These are phyloP conservation scores for Candida sp. DNA, from an alignment of 1,139 yeast genomes.

Conservation along the genomic window DNA sequence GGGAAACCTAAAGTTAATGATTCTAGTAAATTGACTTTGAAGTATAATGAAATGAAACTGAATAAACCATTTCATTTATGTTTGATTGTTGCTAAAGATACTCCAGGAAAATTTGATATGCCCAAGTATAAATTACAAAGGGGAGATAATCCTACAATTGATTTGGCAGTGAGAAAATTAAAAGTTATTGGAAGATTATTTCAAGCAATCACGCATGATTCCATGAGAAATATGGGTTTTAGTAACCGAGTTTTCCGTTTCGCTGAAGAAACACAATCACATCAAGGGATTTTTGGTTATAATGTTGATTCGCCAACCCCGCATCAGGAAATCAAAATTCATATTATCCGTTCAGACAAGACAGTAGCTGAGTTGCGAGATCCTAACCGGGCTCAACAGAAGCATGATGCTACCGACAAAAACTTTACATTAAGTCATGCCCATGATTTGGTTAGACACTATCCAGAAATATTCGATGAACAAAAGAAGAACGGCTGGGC, in stretches of 20 bases:
- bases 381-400: conserved; percentile 86
- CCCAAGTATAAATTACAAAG: conserved; percentile 51
- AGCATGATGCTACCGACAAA: conserved; percentile 61
- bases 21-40: conserved; percentile 26
- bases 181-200: conserved; percentile 85
- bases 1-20: conserved; percentile 21
- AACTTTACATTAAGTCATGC: conserved; percentile 84
- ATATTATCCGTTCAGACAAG: conserved; percentile 63
- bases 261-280: conserved; percentile 53
- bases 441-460: conserved; percentile 54
- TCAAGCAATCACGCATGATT: conserved; percentile 94
- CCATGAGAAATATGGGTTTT: conserved; percentile 76
- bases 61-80: conserved; percentile 84
- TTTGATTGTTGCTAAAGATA: conserved; percentile 73
- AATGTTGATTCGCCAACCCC: conserved; percentile 27
- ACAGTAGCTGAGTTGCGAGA: conserved; percentile 72
- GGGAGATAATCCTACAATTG: conserved; percentile 68
- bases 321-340: conserved; percentile 73
- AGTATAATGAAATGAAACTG: conserved; percentile 56
- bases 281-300: conserved; percentile 37
- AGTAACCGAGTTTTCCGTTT: conserved; percentile 81
- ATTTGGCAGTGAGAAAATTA: conserved; percentile 71
- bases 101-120: conserved; percentile 70
- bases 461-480: conserved; percentile 26
- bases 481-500: conserved; percentile 30